Evolutionary conservation across 768 basidiomycete species (phyloP), one percentile per base, ranked within the genome.

Genomic region (Tremella yokohamensis): DNA sequence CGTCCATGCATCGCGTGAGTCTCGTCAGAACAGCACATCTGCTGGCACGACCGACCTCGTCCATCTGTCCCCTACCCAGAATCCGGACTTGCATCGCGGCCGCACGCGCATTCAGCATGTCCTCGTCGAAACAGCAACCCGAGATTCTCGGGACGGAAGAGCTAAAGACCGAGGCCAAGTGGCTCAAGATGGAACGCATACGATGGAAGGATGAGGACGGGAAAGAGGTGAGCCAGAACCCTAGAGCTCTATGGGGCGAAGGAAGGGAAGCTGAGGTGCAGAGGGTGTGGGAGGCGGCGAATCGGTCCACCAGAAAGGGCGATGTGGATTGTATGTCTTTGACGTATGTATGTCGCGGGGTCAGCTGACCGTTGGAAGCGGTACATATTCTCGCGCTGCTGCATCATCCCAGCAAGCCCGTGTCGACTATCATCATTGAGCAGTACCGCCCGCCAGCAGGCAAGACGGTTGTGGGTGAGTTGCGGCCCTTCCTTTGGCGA

Each of bases 361-460:
- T n/a, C n/a, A n/a, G n/a, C n/a, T n/a, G n/a, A n/a, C n/a, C n/a
- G n/a, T n/a, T n/a, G n/a, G n/a, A 8, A 91, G 93, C 85, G 52
- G 92, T 97, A 11, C 87, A 90, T 4, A 84, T 96, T 42, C 78
- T 96, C 3, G 85, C 90, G 13, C 78, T 96, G 24, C 80, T 97
- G 45, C 82, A 83, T 37, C 91, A 77, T 49, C 78, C 91, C 18
- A 63, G 65, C 3, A 70, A 71, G 44, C 77, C 77, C 3, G 57
- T 76, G 16, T 75, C 88, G 1, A 91, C 88, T 3, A 82, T 94
- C 54, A 80, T 97, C 63, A 84, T 96, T 66, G 90, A 94, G 70
- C 93, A 96, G 73, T 97, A 87, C 74, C 84, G 94, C 22, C 91
- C 94, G 0, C 90, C 93, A 0, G 81, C 91, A 47, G 87, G 83